Percentiles rank a stretch among this genome's conserved stretches.
Conservation (phyloP, 225 moss, liverwort and hornwort genomes). For the Pseudisothecium myosuroides region DNA sequence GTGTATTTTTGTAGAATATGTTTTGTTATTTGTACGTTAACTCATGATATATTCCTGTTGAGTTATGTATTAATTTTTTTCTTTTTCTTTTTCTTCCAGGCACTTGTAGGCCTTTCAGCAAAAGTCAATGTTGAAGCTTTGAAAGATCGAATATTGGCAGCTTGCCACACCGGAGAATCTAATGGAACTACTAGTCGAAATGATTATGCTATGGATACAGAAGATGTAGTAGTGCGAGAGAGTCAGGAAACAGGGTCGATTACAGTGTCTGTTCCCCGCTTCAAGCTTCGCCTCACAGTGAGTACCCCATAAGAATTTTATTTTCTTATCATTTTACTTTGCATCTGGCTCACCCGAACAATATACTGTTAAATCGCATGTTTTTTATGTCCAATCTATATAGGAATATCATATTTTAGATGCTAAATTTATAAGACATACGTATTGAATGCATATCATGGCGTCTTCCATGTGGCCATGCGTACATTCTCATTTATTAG, state of each 20-base stretch:
- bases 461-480: not conserved
- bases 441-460: not conserved
- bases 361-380: not conserved
- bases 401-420: not conserved
- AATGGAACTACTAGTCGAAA: not conserved
- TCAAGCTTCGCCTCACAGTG: slow-evolving; percentile 78
- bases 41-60: not conserved
- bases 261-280: slow-evolving; percentile 47
- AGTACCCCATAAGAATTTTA: not conserved
- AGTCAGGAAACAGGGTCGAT: slow-evolving; percentile 11
- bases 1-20: not conserved
- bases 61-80: not conserved
- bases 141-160: slow-evolving; percentile 46
- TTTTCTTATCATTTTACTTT: not conserved
- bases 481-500: not conserved
- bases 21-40: not conserved
- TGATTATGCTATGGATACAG: slow-evolving; percentile 50
- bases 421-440: not conserved
- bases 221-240: slow-evolving; percentile 5
- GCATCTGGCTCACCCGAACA: not conserved
- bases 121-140: slow-evolving; percentile 43
- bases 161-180: slow-evolving; percentile 22
- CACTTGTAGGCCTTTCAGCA: slow-evolving; percentile 57
- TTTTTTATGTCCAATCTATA: not conserved
- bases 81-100: slow-evolving; percentile 19